These are phyloP conservation scores for Paulownia fortunei DNA, from an alignment of 257 asterid species.

Conservation along the genomic window DNA sequence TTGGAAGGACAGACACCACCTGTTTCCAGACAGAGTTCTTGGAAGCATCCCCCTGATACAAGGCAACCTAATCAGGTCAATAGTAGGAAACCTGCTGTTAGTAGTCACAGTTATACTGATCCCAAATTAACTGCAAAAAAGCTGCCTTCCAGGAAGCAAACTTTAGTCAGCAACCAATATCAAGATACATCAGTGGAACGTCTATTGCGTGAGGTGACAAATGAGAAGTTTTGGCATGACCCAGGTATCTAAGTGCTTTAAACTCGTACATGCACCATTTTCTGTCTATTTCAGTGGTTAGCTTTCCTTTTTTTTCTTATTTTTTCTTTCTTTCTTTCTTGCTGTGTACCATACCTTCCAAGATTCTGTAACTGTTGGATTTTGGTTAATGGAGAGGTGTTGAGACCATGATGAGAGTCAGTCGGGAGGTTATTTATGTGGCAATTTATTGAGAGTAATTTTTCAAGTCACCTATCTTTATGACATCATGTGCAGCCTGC, in stretches of 20 bases:
- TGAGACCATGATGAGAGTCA: background rate
- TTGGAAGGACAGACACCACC: constrained; percentile 65
- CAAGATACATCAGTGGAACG: constrained; percentile 98
- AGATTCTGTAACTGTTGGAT: background rate
- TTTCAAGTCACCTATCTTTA: background rate
- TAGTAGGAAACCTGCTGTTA: constrained; percentile 63
- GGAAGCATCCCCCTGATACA: constrained; percentile 75
- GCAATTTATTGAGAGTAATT: background rate
- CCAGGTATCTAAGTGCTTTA: constrained; percentile 74
- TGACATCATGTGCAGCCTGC: background rate
- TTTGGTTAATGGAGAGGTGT: background rate
- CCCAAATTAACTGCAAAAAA: constrained; percentile 66
- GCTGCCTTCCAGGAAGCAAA: constrained; percentile 74
- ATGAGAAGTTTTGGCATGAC: constrained; percentile 90
- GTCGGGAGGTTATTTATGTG: background rate
- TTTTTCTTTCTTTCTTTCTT: background rate
- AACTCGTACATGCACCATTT: background rate
- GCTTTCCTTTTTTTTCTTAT: background rate
- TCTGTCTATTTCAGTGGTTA: background rate
- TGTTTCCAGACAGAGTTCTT: constrained; percentile 65
- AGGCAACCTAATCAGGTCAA: constrained; percentile 64
- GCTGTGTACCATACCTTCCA: background rate
- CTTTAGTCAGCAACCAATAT: constrained; percentile 52
- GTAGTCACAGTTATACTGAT: constrained; percentile 57
- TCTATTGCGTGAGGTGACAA: constrained; percentile 95